Percentiles rank a stretch among this genome's conserved stretches.
Conservation (phyloP, 108 stramenopile species). For the Skeletonema grethae region DNA sequence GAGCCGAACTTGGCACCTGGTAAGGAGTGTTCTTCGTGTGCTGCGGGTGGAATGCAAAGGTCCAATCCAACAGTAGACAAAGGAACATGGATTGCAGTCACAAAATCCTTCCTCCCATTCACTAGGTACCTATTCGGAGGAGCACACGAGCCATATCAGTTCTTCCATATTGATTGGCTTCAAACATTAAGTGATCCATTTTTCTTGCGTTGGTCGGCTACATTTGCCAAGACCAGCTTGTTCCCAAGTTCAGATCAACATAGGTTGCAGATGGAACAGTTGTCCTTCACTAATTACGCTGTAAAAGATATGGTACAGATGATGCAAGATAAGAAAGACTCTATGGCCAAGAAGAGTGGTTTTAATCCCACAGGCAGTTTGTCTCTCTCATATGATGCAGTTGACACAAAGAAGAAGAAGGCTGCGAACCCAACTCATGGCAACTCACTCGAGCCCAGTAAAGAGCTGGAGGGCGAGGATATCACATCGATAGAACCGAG, state of each 20-base stretch:
- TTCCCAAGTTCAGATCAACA: constrained; percentile 27
- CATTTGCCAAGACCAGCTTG: constrained; percentile 41
- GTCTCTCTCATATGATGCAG: constrained; percentile 17
- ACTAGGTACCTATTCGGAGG: neutral
- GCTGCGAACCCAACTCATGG: constrained; percentile 4
- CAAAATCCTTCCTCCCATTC: constrained; percentile 17
- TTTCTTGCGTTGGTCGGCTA: constrained; percentile 33
- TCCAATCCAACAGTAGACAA: constrained; percentile 45
- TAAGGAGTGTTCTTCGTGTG: constrained; percentile 12
- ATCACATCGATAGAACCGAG: constrained; percentile 6
- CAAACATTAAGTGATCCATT: constrained; percentile 35
- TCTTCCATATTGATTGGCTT: constrained; percentile 39
- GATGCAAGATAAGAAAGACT: constrained; percentile 32
- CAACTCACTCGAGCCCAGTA: constrained; percentile 17
- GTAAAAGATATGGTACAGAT: constrained; percentile 38
- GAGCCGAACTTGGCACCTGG: constrained; percentile 25
- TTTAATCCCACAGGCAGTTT: constrained; percentile 17
- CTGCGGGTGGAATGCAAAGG: constrained; percentile 37
- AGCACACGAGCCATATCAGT: constrained; percentile 17
- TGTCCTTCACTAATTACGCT: constrained; percentile 44
- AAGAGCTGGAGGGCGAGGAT: constrained; percentile 10
- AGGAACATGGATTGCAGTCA: constrained; percentile 38
- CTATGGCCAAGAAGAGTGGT: constrained; percentile 19
- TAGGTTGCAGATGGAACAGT: constrained; percentile 25
- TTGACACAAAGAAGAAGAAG: constrained; percentile 7